phyloP scores from a whole-genome alignment of 2,329 filamentous ascomycete genomes.

The Epichloe coenophiala region DNA sequence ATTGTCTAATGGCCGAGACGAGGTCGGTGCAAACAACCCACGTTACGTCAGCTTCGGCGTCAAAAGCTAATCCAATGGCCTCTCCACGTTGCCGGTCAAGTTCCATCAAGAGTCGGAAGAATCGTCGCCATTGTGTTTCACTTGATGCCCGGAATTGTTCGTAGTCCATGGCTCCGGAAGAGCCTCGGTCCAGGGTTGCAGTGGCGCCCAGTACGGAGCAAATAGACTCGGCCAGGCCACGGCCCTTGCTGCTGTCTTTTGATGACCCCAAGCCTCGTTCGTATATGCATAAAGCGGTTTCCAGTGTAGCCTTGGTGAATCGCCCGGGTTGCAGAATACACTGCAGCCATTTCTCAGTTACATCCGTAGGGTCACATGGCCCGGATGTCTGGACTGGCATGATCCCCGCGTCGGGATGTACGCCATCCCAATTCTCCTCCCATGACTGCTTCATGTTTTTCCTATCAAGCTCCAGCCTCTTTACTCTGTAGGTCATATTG shows the following conservation, averaged over 20 bases:
- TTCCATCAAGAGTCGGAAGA: slow-evolving; percentile 75
- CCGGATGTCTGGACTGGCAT: slow-evolving; percentile 43
- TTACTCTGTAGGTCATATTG: slow-evolving; percentile 63
- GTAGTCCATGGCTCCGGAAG: slow-evolving; percentile 57
- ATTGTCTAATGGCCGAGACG: slow-evolving; percentile 65
- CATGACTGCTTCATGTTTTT: slow-evolving; percentile 49
- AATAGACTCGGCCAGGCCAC: slow-evolving; percentile 61
- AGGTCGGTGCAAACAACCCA: slow-evolving; percentile 81
- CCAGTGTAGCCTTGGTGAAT: slow-evolving; percentile 66
- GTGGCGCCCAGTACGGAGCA: slow-evolving; percentile 58
- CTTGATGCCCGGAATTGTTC: slow-evolving; percentile 60
- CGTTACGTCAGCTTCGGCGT: slow-evolving; percentile 54
- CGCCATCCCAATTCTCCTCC: slow-evolving; percentile 55
- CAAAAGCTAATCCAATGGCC: slow-evolving; percentile 63
- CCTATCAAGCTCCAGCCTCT: slow-evolving; percentile 60
- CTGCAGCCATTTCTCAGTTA: slow-evolving; percentile 74
- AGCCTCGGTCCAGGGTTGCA: slow-evolving; percentile 47
- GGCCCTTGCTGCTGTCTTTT: slow-evolving; percentile 28
- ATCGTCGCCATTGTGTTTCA: slow-evolving; percentile 77
- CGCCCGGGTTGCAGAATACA: slow-evolving; percentile 73
- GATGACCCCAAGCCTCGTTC: slow-evolving; percentile 42
- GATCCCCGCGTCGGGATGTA: slow-evolving; percentile 45
- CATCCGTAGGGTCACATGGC: slow-evolving; percentile 51
- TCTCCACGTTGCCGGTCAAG: slow-evolving; percentile 78
- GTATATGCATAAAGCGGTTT: slow-evolving; percentile 73